These are phyloP conservation scores for Rhizoclosmatium sp. DNA, from an alignment of 192 early-diverging fungal species.

Conservation along the genomic window DNA sequence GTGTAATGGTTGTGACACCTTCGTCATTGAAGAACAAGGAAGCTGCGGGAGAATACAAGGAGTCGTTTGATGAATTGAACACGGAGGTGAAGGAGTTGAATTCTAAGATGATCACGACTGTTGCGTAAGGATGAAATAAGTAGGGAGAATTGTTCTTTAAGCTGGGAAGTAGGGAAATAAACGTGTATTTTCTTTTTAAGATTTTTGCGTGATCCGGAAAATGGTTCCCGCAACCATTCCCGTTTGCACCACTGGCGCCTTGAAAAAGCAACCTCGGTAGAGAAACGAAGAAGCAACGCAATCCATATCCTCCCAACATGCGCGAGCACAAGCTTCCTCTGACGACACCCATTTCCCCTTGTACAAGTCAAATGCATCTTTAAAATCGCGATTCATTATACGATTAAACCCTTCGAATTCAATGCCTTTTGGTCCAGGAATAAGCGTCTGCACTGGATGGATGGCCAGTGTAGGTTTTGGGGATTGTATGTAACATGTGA, in stretches of 20 bases:
- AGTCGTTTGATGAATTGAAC: conserved; percentile 84
- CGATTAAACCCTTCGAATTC: background rate
- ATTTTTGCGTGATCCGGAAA: background rate
- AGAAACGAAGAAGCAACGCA: background rate
- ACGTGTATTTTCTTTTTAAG: background rate
- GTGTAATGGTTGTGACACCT: conserved; percentile 81
- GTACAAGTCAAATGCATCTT: background rate
- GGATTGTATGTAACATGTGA: background rate
- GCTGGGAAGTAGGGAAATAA: background rate
- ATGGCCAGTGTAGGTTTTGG: background rate
- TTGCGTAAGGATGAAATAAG: conserved; percentile 37
- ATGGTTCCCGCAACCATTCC: background rate
- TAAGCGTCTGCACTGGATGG: background rate
- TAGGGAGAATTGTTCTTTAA: background rate
- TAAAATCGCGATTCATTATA: background rate
- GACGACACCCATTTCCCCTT: background rate
- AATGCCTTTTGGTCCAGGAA: background rate
- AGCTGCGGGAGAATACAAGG: conserved; percentile 83
- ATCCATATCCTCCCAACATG: background rate
- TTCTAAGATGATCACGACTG: conserved; percentile 65
- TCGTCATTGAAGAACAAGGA: conserved; percentile 65
- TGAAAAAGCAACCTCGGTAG: background rate
- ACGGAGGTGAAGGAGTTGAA: conserved; percentile 80
- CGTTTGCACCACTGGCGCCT: background rate
- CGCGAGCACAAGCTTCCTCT: background rate